A percentile compares a stretch with the other conserved stretches of the same genome.
Evolutionary conservation across 345 rosid genomes (phyloP).

Genomic region (Salix arbutifolia): DNA sequence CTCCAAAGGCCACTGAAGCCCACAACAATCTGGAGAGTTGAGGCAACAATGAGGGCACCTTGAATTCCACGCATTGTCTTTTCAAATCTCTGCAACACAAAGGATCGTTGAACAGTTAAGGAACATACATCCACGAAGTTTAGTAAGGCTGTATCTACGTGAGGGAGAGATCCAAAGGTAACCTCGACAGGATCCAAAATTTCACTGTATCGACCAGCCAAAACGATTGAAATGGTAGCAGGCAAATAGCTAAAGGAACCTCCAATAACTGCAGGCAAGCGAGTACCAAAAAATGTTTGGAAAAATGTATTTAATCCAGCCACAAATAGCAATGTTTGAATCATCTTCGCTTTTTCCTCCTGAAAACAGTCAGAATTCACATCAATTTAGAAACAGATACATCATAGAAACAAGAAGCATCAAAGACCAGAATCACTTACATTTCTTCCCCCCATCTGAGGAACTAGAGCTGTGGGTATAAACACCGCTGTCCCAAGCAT

Average conservation of each 20-base stretch:
- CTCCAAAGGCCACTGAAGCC: constrained; percentile 99
- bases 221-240: constrained; percentile 70
- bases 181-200: constrained; percentile 89
- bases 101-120: constrained; percentile 8
- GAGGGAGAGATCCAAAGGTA: constrained; percentile 2
- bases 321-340: constrained; percentile 86
- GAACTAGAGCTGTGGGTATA: constrained; percentile 72
- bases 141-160: background rate
- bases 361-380: constrained; percentile 13
- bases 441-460: constrained; percentile 97
- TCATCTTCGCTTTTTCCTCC: constrained; percentile 94
- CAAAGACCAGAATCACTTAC: constrained; percentile 34
- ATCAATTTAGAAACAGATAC: constrained; percentile 5
- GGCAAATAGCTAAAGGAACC: constrained; percentile 83
- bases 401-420: constrained; percentile 15
- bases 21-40: constrained; percentile 81
- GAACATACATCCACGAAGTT: background rate
- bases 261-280: constrained; percentile 89
- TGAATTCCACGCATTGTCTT: constrained; percentile 88
- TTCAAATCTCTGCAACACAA: constrained; percentile 61
- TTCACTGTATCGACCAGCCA: constrained; percentile 77
- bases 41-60: constrained; percentile 89
- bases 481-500: constrained; percentile 96
- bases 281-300: constrained; percentile 79
- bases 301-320: constrained; percentile 79